A percentile compares a stretch with the other conserved stretches of the same genome.
Evolutionary conservation across 75 land plant species (phyloP).

Genomic region (Ceratopteris richardii): DNA sequence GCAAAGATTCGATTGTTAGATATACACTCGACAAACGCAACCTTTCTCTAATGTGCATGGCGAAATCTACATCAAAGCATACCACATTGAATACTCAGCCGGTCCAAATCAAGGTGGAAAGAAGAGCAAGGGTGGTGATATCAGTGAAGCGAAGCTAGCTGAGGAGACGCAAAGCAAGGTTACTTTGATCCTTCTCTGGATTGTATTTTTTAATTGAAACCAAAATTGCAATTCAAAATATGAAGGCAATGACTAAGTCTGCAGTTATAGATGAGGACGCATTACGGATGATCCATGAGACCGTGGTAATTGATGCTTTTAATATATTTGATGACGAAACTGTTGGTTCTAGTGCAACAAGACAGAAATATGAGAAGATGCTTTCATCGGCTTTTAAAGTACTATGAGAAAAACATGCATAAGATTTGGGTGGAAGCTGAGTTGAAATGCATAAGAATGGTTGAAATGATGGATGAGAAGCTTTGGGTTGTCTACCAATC

Average conservation of each 20-base stretch:
- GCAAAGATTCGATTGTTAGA: slow-evolving; percentile 24
- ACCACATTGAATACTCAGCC: slow-evolving; percentile 8
- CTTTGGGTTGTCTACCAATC: slow-evolving; percentile 64
- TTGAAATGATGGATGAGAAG: slow-evolving; percentile 75
- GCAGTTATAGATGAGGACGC: slow-evolving; percentile 56
- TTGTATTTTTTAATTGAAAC: neutral
- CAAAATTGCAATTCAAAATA: too few relatives aligned
- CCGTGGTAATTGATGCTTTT: slow-evolving; percentile 58
- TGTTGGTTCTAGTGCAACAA: slow-evolving; percentile 63
- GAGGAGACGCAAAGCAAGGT: neutral
- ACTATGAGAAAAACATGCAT: slow-evolving; percentile 61
- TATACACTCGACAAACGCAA: slow-evolving; percentile 75
- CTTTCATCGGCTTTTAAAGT: slow-evolving; percentile 48
- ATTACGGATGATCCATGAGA: slow-evolving; percentile 78
- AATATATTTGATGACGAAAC: slow-evolving; percentile 50
- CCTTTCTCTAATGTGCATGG: slow-evolving; percentile 63
- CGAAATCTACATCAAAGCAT: slow-evolving; percentile 41
- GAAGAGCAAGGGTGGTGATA: neutral
- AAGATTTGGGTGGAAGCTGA: slow-evolving; percentile 77
- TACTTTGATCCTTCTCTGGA: neutral
- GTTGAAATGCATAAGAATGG: slow-evolving; percentile 49
- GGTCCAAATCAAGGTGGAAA: neutral
- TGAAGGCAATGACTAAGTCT: slow-evolving; percentile 56
- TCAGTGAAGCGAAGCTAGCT: neutral
- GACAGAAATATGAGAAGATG: slow-evolving; percentile 76